Percentiles rank a stretch among this genome's conserved stretches.
Evolutionary conservation across 176 grass and related monocot genomes (phyloP).

Genomic region (Juncus effusus): DNA sequence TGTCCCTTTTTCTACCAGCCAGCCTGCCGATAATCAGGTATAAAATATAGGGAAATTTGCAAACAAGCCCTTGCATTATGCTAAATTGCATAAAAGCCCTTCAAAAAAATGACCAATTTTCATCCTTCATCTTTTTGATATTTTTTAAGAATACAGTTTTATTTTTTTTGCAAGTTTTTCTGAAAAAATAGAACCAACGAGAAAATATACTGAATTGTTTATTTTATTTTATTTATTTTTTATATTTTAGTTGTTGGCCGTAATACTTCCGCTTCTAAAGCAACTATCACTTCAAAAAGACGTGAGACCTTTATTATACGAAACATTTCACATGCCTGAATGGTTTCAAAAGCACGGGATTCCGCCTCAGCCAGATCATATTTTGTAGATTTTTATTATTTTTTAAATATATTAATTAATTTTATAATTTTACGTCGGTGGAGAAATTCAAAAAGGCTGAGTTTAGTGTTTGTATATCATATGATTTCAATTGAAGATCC

Average conservation of each 20-base stretch:
- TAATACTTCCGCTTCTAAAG: conserved; percentile 90
- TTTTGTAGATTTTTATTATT: conserved; percentile 35
- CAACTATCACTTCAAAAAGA: conserved; percentile 74
- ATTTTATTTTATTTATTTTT: conserved; percentile 18
- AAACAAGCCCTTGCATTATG: too few species aligned
- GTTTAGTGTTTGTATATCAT: background rate
- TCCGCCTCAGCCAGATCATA: conserved; percentile 42
- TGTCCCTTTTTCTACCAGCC: conserved; percentile 87
- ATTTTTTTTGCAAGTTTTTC: too few species aligned
- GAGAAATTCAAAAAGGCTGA: background rate
- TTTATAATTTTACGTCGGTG: background rate
- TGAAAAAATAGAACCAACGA: background rate
- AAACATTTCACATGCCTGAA: conserved; percentile 99
- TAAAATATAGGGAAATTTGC: too few species aligned
- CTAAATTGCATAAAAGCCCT: too few species aligned
- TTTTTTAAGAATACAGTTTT: too few species aligned
- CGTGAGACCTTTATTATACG: conserved; percentile 70
- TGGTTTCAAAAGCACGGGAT: conserved; percentile 96
- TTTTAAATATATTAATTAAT: conserved; percentile 1
- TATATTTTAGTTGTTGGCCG: conserved; percentile 74
- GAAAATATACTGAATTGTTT: background rate
- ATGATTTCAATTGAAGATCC: conserved; percentile 25
- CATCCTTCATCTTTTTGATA: background rate
- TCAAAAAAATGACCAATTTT: background rate
- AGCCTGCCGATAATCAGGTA: conserved; percentile 86